These are phyloP conservation scores for Alternaria rosae DNA, from an alignment of 2,329 filamentous ascomycete species.

Conservation along the genomic window DNA sequence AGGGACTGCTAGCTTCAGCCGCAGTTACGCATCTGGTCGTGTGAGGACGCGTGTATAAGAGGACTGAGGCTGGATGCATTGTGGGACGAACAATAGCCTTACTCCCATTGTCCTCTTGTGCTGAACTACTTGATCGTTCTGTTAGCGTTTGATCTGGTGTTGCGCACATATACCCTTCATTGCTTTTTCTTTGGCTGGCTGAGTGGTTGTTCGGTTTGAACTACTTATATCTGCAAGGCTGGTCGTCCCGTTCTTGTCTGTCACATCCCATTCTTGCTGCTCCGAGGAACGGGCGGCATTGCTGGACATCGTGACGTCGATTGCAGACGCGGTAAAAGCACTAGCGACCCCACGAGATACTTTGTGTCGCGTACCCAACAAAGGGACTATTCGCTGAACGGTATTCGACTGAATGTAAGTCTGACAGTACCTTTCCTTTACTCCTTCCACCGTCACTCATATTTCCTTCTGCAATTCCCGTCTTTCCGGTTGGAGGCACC, in stretches of 20 bases:
- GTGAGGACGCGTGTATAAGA: not conserved
- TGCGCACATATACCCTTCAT: conserved; percentile 7
- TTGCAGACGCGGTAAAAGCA: not conserved
- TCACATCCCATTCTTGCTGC: not conserved
- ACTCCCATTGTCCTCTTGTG: not conserved
- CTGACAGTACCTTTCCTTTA: not conserved
- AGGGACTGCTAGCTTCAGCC: not conserved
- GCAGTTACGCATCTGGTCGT: not conserved
- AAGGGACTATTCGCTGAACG: not conserved
- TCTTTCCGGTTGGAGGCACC: not conserved
- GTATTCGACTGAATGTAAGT: not conserved
- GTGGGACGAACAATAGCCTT: not conserved
- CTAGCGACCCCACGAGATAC: not conserved
- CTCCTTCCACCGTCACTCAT: not conserved
- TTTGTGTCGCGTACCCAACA: not conserved
- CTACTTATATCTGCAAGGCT: not conserved
- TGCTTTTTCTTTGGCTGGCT: conserved; percentile 3
- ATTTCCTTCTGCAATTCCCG: not conserved
- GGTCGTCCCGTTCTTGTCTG: not conserved
- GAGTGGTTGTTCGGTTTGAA: not conserved
- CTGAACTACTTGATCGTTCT: not conserved
- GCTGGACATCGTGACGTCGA: not conserved
- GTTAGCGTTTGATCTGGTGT: not conserved
- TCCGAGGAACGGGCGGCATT: not conserved
- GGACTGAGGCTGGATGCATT: not conserved